phyloP scores from a whole-genome alignment of 1,139 yeast species.

The Taphrina communis region DNA sequence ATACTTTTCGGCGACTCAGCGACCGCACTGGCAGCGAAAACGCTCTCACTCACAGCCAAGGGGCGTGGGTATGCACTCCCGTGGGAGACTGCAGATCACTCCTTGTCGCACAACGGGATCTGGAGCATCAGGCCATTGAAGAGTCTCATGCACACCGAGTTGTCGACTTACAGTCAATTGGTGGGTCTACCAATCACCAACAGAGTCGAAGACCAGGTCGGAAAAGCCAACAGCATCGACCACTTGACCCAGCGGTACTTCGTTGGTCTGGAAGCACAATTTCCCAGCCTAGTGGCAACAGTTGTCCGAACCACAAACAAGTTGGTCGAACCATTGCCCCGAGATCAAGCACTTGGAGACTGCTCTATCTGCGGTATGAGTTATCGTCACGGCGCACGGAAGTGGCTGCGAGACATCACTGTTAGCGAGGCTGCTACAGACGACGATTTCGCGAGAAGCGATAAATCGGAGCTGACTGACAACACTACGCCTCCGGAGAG shows the following conservation, averaged over 20 bases:
- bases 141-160: slow-evolving; percentile 13
- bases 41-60: slow-evolving; percentile 79
- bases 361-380: slow-evolving; percentile 60
- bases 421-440: slow-evolving; percentile 60
- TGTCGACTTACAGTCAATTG: slow-evolving; percentile 7
- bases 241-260: slow-evolving; percentile 80
- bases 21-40: slow-evolving; percentile 81
- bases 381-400: slow-evolving; percentile 52
- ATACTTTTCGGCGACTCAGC: slow-evolving; percentile 77
- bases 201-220: background rate
- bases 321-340: slow-evolving; percentile 59
- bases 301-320: slow-evolving; percentile 90
- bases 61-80: slow-evolving; percentile 83
- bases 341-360: slow-evolving; percentile 43
- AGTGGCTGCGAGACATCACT: slow-evolving; percentile 77
- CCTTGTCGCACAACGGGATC: slow-evolving; percentile 57
- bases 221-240: slow-evolving; percentile 61
- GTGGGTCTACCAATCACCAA: background rate
- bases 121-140: slow-evolving; percentile 49
- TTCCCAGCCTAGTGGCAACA: slow-evolving; percentile 90
- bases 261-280: slow-evolving; percentile 73
- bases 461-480: background rate
- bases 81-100: slow-evolving; percentile 51
- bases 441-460: background rate
- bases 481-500: background rate